Evolutionary conservation across 306 rosid genomes (phyloP), one percentile per base, ranked within the genome.

Genomic region (Hippophae tibetana): DNA sequence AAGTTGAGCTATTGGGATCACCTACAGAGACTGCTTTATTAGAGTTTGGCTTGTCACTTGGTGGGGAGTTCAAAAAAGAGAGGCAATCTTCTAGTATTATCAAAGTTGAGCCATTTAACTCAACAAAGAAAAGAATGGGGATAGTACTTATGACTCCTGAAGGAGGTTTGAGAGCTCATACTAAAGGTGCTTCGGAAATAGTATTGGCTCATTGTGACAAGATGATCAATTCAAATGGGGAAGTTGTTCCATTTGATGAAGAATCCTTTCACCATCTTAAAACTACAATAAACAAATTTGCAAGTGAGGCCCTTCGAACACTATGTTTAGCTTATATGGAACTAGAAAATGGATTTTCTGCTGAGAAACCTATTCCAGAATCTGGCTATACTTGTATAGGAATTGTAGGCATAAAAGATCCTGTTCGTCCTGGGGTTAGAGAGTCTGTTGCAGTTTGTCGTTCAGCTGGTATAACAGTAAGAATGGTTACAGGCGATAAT

Each of bases 401-500:
- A 62, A 60, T 92, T 64, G 93, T 92, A 43, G 99, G 99, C 43
- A 92, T 92, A 58, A 92, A 92, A 74, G 99, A 92, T 75, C 96
- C 99, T 45, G 93, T 92, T 63, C 96, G 99, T 57, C 99, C 95
- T 1, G 96, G 95, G 56, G 99, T 92, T 12, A 92, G 82, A 82
- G 99, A 92, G 69, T 88, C 99, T 40, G 96, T 92, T 50, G 99
- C 96, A 42, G 52, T 80, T 9, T 85, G 96, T 59, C 89, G 95
- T 63, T 76, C 99, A 13, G 96, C 99, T 65, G 99, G 99, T 57
- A 88, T 92, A 52, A 88, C 79, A 27, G 96, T 92, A 12, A 62
- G 95, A 78, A 92, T 92, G 99, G 99, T 92, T 57, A 92, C 99
- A 0, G 99, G 99, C 8, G 99, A 92, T 76, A 88, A 92, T 67